Conservation (phyloP, 768 basidiomycete species). For the Phlebiopsis flavidoalba region DNA sequence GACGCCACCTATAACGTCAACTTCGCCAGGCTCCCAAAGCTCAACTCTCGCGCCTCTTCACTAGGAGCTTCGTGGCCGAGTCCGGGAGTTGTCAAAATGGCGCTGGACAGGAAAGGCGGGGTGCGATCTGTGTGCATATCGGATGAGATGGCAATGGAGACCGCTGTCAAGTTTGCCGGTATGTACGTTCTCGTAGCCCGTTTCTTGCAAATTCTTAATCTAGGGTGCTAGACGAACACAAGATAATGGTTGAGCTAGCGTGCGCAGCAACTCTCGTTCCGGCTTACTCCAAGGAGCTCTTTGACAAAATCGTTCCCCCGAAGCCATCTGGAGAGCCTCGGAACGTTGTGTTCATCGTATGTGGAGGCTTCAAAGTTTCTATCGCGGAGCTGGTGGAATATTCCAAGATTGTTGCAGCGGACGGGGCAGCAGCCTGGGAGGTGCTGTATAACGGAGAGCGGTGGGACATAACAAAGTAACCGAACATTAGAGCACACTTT, state of each 20-base stretch:
- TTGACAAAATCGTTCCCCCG: conserved; percentile 44
- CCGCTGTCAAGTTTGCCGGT: conserved; percentile 56
- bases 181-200: conserved; percentile 14
- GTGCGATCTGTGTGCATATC: conserved; percentile 57
- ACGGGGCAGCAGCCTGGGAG: conserved; percentile 21
- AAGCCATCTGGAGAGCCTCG: conserved; percentile 24
- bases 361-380: conserved; percentile 68
- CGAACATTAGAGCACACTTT: not conserved
- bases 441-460: conserved; percentile 25
- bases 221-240: conserved; percentile 56
- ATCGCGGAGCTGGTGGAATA: conserved; percentile 49
- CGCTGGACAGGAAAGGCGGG: conserved; percentile 51
- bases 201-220: not conserved
- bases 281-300: conserved; percentile 54
- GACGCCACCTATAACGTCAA: conserved; percentile 41
- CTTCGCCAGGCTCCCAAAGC: conserved; percentile 49
- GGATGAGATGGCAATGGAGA: conserved; percentile 66
- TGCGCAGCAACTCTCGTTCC: conserved; percentile 66
- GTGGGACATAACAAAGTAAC: conserved; percentile 14
- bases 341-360: conserved; percentile 61
- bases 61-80: conserved; percentile 67
- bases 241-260: conserved; percentile 68
- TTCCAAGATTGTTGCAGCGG: conserved; percentile 31
- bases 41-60: conserved; percentile 65
- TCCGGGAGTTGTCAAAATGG: conserved; percentile 57